Percentiles rank a stretch among this genome's conserved stretches.
Evolutionary conservation across 352 stramenopile species (phyloP).

Genomic region (Plasmopara viticola): DNA sequence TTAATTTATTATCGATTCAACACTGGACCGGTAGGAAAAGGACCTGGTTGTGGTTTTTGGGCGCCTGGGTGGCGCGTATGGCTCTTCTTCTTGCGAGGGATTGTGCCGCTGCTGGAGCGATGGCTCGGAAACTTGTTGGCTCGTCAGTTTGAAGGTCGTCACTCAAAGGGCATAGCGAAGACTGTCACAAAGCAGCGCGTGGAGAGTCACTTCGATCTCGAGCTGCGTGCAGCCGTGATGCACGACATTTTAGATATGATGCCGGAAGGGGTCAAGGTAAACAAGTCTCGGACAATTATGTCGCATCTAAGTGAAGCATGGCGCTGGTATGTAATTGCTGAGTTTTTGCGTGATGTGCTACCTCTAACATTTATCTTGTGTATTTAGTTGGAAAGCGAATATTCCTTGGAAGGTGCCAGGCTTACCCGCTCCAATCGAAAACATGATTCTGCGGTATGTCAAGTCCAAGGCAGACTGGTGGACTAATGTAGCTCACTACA

Average conservation of each 20-base stretch:
- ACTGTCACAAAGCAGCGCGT: conserved; percentile 99
- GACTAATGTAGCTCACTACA: conserved; percentile 99
- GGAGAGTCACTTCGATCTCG: conserved; percentile 99
- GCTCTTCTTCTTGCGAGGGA: conserved; percentile 99
- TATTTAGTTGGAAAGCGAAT: conserved; percentile 94
- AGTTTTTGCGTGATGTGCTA: neutral
- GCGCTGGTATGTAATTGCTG: conserved; percentile 62
- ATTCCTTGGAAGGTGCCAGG: conserved; percentile 99
- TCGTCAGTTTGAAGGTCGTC: conserved; percentile 98
- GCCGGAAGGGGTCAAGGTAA: conserved; percentile 99
- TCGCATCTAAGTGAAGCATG: conserved; percentile 99
- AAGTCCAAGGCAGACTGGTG: conserved; percentile 98
- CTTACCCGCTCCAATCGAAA: conserved; percentile 98
- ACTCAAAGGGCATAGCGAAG: conserved; percentile 98
- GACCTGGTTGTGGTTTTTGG: conserved; percentile 98
- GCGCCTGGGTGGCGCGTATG: conserved; percentile 98
- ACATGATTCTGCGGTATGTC: conserved; percentile 99
- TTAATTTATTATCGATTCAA: conserved; percentile 99
- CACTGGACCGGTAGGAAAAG: conserved; percentile 98
- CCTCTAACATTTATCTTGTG: conserved; percentile 12
- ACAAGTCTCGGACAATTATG: conserved; percentile 98
- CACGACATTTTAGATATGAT: conserved; percentile 99
- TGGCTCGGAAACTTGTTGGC: conserved; percentile 99
- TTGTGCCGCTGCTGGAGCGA: conserved; percentile 96
- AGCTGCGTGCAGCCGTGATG: conserved; percentile 98